Conservation (phyloP, 352 stramenopile species). For the Phytophthora crassamura region DNA sequence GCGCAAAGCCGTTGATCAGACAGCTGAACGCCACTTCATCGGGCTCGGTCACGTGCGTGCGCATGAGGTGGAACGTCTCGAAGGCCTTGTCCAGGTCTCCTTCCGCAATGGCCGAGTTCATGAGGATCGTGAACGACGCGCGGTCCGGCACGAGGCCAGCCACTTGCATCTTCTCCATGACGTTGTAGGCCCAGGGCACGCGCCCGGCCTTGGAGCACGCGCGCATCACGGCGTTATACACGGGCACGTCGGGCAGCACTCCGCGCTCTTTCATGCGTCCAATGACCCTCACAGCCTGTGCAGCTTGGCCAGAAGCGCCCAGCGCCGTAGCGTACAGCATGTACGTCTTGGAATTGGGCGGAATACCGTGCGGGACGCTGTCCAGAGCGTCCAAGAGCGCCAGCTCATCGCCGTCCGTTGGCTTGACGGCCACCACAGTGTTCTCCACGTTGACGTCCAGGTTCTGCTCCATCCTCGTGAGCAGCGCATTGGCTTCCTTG, state of each 20-base stretch:
- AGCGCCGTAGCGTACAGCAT: constrained; percentile 82
- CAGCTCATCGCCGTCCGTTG: constrained; percentile 35
- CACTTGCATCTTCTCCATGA: constrained; percentile 88
- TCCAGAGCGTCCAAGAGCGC: constrained; percentile 50
- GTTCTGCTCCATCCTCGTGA: constrained; percentile 80
- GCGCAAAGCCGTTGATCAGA: constrained; percentile 80
- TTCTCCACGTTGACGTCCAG: constrained; percentile 16
- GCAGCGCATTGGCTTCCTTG: constrained; percentile 72
- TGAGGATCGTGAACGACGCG: constrained; percentile 82
- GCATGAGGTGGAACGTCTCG: constrained; percentile 88
- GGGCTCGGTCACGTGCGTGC: constrained; percentile 70
- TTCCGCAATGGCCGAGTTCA: constrained; percentile 78
- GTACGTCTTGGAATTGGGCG: constrained; percentile 70
- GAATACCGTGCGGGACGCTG: constrained; percentile 52
- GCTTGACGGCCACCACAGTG: constrained; percentile 20
- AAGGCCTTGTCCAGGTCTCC: constrained; percentile 82
- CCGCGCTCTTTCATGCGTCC: constrained; percentile 84
- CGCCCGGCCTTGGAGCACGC: constrained; percentile 72
- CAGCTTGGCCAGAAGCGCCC: constrained; percentile 48
- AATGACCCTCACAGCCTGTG: constrained; percentile 70
- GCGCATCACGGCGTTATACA: constrained; percentile 88
- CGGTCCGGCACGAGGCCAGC: constrained; percentile 66
- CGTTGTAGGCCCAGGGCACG: constrained; percentile 83
- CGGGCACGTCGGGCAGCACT: constrained; percentile 54
- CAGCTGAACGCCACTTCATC: constrained; percentile 75